Evolutionary conservation across 768 basidiomycete genomes (phyloP).

Genomic region (Phylloporus sp.): DNA sequence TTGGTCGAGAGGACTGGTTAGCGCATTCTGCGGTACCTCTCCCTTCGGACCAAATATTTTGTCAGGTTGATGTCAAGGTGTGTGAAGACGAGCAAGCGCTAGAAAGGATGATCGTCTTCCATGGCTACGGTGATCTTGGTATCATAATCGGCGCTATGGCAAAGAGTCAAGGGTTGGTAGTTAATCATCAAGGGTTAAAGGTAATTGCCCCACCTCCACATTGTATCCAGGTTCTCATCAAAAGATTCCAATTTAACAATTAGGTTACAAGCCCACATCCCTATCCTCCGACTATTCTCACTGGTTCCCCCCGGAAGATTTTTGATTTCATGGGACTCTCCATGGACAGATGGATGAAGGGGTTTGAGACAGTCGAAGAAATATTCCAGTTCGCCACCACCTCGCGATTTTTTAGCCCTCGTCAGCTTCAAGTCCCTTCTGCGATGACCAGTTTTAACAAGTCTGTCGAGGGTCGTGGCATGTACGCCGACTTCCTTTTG

Average conservation of each 20-base stretch:
- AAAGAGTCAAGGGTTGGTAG: conserved; percentile 45
- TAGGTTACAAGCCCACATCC: conserved; percentile 29
- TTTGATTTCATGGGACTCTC: conserved; percentile 56
- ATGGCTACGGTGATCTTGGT: conserved; percentile 67
- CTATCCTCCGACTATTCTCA: conserved; percentile 44
- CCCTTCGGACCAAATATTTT: conserved; percentile 19
- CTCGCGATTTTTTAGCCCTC: conserved; percentile 51
- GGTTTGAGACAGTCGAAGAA: conserved; percentile 52
- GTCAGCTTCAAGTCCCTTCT: conserved; percentile 30
- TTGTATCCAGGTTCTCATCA: conserved; percentile 11
- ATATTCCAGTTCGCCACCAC: conserved; percentile 57
- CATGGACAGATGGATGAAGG: conserved; percentile 45
- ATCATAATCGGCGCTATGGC: conserved; percentile 63
- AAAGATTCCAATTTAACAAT: background rate
- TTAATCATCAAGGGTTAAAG: conserved; percentile 57
- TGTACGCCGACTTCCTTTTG: conserved; percentile 57
- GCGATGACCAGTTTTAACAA: conserved; percentile 36
- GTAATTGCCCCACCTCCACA: conserved; percentile 29
- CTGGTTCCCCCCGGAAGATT: conserved; percentile 46
- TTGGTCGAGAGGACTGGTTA: conserved; percentile 39
- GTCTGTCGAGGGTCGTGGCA: conserved; percentile 44
- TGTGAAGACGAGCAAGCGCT: conserved; percentile 49
- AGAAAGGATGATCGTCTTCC: conserved; percentile 50
- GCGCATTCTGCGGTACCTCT: conserved; percentile 2
- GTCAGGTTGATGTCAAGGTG: conserved; percentile 63